phyloP scores from a whole-genome alignment of 495 filamentous ascomycete species.

The Aspergillus ellipticus region DNA sequence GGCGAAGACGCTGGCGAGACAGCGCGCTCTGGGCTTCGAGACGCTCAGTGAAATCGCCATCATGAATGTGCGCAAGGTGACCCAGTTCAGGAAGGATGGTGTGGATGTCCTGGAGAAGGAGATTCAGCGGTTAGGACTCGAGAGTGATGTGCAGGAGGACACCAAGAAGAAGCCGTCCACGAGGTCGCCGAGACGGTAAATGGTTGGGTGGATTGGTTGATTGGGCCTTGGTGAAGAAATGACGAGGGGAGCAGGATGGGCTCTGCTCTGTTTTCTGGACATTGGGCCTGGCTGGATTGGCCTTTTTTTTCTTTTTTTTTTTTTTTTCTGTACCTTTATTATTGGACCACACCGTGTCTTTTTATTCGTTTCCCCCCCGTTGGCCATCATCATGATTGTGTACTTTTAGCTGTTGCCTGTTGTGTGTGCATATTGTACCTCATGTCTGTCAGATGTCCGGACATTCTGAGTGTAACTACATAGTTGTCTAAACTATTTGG shows the following conservation, averaged over 20 bases:
- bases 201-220: not conserved
- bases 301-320: not conserved
- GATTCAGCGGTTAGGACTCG: constrained; percentile 57
- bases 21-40: constrained; percentile 48
- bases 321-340: constrained; percentile 1
- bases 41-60: constrained; percentile 64
- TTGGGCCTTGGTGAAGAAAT: not conserved
- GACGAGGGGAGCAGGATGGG: not conserved
- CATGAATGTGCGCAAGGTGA: constrained; percentile 82
- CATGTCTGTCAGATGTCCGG: too few relatives aligned
- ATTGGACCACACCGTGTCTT: not conserved
- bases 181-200: constrained; percentile 8
- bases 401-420: constrained; percentile 18
- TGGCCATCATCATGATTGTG: not conserved
- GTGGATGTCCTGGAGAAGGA: constrained; percentile 62
- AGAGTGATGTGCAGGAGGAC: constrained; percentile 7
- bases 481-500: too few relatives aligned
- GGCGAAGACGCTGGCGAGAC: constrained; percentile 68
- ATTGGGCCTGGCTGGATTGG: too few relatives aligned
- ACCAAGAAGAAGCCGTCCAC: constrained; percentile 6
- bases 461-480: too few relatives aligned
- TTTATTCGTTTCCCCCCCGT: not conserved
- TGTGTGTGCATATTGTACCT: not conserved
- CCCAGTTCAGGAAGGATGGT: constrained; percentile 66
- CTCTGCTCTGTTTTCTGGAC: too few relatives aligned